Evolutionary conservation across 371 early-diverging fungal species (phyloP), one percentile per base, ranked within the genome.

Genomic region (Actinomortierella wolfii): DNA sequence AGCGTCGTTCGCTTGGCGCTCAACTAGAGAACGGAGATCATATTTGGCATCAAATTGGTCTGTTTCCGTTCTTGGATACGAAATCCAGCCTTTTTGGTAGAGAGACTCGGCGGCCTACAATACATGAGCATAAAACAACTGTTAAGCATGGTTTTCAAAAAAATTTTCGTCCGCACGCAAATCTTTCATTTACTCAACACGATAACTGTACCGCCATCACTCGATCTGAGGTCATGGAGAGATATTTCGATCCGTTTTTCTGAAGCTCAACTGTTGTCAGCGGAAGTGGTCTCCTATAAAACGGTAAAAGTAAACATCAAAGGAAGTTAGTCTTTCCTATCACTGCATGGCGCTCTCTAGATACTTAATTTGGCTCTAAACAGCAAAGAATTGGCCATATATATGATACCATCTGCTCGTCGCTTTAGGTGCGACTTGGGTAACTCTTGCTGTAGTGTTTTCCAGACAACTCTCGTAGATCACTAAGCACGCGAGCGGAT

Each of bases 61-160:
- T 2, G 99, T 99, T 78, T 99, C 99, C 8, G 99, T 99, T 68
- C 99, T 89, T 8, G 99, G 99, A 78, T 99, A 99, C 71, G 94
- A 94, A 57, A 99, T 95, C 52, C 93, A 89, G 24, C 99, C 99
- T 34, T 80, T 67, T 15, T 85, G 86, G 79, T 98, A 97, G 14
- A 97, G 81, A 0, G 67, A 73, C 79, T 97, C 97, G 20, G 98
- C 97, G 21, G 89, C 71, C 89, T 92, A 77, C 48, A 6, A 28
- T 43, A 44, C 2, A 2, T 18, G 13, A 17, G 44, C 23, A 23
- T 18, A 26, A 40, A 13, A 18, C 45, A 34, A 28, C 39, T n/a
- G 13, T 34, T 13, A 14, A 21, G 28, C 46, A 17, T n/a, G 23
- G 46, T 29, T 26, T 9, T n/a, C n/a, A 43, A 43, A 15, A 43